A percentile compares a stretch with the other conserved stretches of the same genome.
Evolutionary conservation across 108 stramenopile genomes (phyloP).

Genomic region (Nitzschia sp.): DNA sequence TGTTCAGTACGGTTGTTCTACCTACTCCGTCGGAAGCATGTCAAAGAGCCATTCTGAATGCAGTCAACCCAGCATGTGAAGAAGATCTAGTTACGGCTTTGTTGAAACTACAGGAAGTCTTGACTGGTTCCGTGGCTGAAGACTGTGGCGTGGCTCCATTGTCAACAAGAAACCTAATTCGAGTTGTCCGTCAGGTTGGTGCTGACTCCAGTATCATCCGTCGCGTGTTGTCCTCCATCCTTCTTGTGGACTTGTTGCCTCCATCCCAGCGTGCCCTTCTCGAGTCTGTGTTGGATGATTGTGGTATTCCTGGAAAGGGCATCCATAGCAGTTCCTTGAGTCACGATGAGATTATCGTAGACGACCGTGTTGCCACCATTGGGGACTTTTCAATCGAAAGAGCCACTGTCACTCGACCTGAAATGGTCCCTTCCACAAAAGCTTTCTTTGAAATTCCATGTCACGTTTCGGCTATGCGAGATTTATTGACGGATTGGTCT

Average conservation of each 20-base stretch:
- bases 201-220: slow-evolving; percentile 4
- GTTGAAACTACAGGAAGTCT: slow-evolving; percentile 14
- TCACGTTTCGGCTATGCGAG: slow-evolving; percentile 35
- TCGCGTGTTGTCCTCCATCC: slow-evolving; percentile 16
- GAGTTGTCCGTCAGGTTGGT: slow-evolving; percentile 15
- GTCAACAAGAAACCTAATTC: slow-evolving; percentile 35
- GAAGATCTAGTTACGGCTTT: slow-evolving; percentile 12
- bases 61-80: not conserved
- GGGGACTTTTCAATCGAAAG: slow-evolving; percentile 36
- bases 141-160: slow-evolving; percentile 39
- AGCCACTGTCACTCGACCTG: slow-evolving; percentile 18
- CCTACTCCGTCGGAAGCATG: slow-evolving; percentile 23
- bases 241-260: slow-evolving; percentile 35
- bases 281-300: slow-evolving; percentile 27
- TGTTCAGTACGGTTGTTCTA: slow-evolving; percentile 33
- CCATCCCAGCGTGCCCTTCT: slow-evolving; percentile 28
- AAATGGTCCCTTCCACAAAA: slow-evolving; percentile 48
- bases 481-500: slow-evolving; percentile 33
- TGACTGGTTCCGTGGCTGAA: slow-evolving; percentile 23
- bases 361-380: slow-evolving; percentile 14
- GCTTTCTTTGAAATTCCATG: slow-evolving; percentile 50
- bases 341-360: not conserved
- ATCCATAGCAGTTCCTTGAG: not conserved
- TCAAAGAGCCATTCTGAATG: slow-evolving; percentile 26
- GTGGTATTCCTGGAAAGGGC: slow-evolving; percentile 2